A percentile compares a stretch with the other conserved stretches of the same genome.
These are phyloP conservation scores for Cryptococcus hybrid DNA, from an alignment of 1,284 basidiomycete species.

Conservation along the genomic window DNA sequence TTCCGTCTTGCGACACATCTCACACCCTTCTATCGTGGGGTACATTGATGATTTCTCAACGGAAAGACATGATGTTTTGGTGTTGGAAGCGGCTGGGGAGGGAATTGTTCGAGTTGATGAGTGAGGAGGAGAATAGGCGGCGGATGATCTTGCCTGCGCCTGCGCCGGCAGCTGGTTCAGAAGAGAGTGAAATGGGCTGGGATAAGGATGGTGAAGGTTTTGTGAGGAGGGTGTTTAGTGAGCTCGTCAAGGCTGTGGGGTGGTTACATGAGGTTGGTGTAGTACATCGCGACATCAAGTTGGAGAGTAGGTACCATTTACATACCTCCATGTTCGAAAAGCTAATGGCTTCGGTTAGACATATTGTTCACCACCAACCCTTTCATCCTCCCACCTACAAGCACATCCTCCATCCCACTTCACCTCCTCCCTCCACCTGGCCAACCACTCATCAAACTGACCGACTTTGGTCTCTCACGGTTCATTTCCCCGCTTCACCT, in stretches of 20 bases:
- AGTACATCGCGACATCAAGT: constrained; percentile 90
- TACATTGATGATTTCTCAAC: constrained; percentile 74
- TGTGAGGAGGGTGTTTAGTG: constrained; percentile 71
- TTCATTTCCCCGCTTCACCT: constrained; percentile 71
- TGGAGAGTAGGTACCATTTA: constrained; percentile 69
- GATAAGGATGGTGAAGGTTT: constrained; percentile 49
- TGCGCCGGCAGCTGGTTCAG: neutral
- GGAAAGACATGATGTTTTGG: constrained; percentile 70
- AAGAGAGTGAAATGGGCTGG: neutral
- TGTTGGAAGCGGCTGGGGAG: constrained; percentile 76
- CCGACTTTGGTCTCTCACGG: constrained; percentile 86
- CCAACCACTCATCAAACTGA: constrained; percentile 67
- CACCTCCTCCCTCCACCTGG: constrained; percentile 53
- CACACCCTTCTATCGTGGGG: constrained; percentile 77
- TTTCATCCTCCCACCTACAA: constrained; percentile 44
- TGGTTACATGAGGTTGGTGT: constrained; percentile 88
- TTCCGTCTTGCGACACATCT: constrained; percentile 79
- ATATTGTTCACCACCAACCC: constrained; percentile 58
- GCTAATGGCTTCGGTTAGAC: constrained; percentile 49
- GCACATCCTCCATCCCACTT: constrained; percentile 47
- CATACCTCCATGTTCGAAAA: neutral
- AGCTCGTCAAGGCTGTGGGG: constrained; percentile 74
- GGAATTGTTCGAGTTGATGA: constrained; percentile 77
- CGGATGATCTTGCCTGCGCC: constrained; percentile 43
- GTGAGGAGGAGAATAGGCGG: constrained; percentile 59